Base-by-base conservation (phyloP, 768 basidiomycete species). In the Clitopilus passeckerianus region DNA sequence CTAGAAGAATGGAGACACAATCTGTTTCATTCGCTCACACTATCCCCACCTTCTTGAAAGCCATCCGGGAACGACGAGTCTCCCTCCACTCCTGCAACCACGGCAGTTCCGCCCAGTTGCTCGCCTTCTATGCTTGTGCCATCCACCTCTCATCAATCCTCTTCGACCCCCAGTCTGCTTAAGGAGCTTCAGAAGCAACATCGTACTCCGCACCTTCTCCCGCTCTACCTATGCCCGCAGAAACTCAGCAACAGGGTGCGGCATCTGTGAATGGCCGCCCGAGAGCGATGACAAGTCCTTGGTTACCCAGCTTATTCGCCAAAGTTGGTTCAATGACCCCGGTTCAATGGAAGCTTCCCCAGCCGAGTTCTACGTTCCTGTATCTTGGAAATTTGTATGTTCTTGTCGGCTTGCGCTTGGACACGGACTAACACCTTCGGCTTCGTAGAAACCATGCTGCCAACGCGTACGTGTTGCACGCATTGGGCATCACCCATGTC, bases 321-420 rank as follows among this genome's bases (percentile, higher is more conserved):
- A 91, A 72, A 80, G 86, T 16, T 98, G 95, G 95, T 97, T 98
- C 74, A 89, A 94, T 66, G 93, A 95, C 83, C 86, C 34, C 75
- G 91, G 60, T 98, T 98, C 70, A 95, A 98, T 71, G 95, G 96
- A 50, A 93, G 91, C 67, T 95, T 98, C 77, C 96, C 96, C 15
- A 93, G 91, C 67, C 81, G 95, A 22, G 94, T 98, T 62, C 72
- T 97, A 61, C 93, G 58, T 95, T 93, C 74, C 79, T 98, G 69
- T 95, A 95, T 71, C 81, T 95, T n/a, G 93, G 95, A 34, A 95
- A 97, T 71, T 67, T 97, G 93, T 94, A 70, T 72, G 93, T 88
- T 10, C 20, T 54, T 58, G 54, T 58, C 59, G 30, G 34, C 8
- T 30, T 34, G n/a, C 53, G n/a, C 7, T 27, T 43, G 14, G 34